These are phyloP conservation scores for Arabidopsis arenosa DNA, from an alignment of 345 rosid species.

Conservation along the genomic window DNA sequence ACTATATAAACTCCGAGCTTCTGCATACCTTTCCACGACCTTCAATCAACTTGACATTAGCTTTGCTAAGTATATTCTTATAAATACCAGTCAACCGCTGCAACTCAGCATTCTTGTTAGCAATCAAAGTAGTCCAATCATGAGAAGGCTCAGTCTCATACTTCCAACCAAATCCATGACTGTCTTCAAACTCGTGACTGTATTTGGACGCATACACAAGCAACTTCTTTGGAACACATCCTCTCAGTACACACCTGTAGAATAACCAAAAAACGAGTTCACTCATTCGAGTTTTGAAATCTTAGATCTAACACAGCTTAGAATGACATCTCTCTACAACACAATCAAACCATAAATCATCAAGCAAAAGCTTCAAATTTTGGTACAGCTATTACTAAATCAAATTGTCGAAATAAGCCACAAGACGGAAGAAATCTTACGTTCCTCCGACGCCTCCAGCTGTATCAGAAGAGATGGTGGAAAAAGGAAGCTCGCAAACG, in stretches of 20 bases:
- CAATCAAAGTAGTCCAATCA: conserved; percentile 93
- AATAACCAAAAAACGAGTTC: neutral
- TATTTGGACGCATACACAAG: conserved; percentile 89
- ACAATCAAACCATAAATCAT: conserved; percentile 18
- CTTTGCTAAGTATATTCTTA: conserved; percentile 71
- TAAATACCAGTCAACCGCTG: conserved; percentile 89
- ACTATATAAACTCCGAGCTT: conserved; percentile 4
- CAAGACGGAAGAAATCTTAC: conserved; percentile 51
- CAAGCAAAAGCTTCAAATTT: conserved; percentile 5
- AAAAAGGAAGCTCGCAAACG: conserved; percentile 93
- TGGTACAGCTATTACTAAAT: neutral
- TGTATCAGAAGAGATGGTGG: conserved; percentile 87
- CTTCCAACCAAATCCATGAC: conserved; percentile 91
- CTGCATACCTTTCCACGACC: conserved; percentile 91
- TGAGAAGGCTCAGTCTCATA: conserved; percentile 78
- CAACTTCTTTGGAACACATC: conserved; percentile 97
- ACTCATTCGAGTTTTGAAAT: neutral
- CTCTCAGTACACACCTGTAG: conserved; percentile 87
- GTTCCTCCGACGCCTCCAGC: conserved; percentile 97
- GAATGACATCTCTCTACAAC: neutral
- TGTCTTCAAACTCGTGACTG: conserved; percentile 90
- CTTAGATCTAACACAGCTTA: neutral
- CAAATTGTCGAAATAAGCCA: neutral
- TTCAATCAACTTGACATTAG: conserved; percentile 76
- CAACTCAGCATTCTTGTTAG: conserved; percentile 93